Conservation (phyloP, 2,329 filamentous ascomycete species). For the Penicillium glabrum region DNA sequence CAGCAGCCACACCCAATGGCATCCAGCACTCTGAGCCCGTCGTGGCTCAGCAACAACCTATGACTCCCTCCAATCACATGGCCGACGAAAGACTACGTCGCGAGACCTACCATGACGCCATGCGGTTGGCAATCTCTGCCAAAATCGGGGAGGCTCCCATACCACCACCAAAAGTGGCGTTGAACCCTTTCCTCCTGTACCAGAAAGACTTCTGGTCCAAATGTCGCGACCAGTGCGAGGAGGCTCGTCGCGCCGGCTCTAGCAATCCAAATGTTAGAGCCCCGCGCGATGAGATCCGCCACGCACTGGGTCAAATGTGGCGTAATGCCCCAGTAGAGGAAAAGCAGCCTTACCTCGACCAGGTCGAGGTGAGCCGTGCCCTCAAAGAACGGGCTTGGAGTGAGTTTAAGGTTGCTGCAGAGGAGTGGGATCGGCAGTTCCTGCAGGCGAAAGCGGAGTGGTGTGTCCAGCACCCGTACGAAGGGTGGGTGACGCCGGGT, state of each 20-base stretch:
- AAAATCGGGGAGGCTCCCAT: conserved; percentile 73
- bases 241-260: conserved; percentile 63
- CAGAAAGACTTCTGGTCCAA: conserved; percentile 71
- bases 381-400: conserved; percentile 63
- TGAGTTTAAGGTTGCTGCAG: conserved; percentile 71
- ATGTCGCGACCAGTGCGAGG: conserved; percentile 67
- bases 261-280: conserved; percentile 68
- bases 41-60: conserved; percentile 1
- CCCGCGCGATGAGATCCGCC: conserved; percentile 71
- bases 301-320: conserved; percentile 89
- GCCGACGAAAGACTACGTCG: conserved; percentile 30
- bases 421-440: conserved; percentile 46
- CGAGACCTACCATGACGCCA: conserved; percentile 57
- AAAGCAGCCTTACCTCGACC: conserved; percentile 74
- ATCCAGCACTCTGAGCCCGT: neutral
- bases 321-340: conserved; percentile 69
- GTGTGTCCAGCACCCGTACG: conserved; percentile 39
- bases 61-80: neutral
- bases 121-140: conserved; percentile 56
- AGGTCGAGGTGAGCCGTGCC: conserved; percentile 69
- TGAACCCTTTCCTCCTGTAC: conserved; percentile 87
- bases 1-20: neutral
- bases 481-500: conserved; percentile 22
- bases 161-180: conserved; percentile 69
- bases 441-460: conserved; percentile 43